Percentiles rank a stretch among this genome's conserved stretches.
These are phyloP conservation scores for Exserohilum turcica DNA, from an alignment of 2,329 filamentous ascomycete species.

Conservation along the genomic window DNA sequence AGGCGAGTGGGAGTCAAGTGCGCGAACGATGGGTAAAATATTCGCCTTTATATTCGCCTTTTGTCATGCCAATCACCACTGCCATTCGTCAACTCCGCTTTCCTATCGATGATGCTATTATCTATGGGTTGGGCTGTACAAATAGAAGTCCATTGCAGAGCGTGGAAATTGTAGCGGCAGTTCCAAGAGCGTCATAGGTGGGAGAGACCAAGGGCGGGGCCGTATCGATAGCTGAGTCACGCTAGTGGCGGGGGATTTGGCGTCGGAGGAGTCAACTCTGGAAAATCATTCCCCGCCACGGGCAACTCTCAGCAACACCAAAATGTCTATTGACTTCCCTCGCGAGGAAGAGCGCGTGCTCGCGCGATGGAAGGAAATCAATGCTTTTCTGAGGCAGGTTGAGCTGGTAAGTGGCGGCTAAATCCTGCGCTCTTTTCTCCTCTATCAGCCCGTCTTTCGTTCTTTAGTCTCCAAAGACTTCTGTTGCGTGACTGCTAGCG, in stretches of 20 bases:
- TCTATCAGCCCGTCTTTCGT: background rate
- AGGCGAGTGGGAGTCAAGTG: no score
- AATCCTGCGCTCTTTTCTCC: background rate
- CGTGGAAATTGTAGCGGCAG: background rate
- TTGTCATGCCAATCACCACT: background rate
- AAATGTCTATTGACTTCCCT: constrained; percentile 89
- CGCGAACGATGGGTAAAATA: background rate
- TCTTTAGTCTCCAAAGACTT: background rate
- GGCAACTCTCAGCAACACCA: constrained; percentile 23
- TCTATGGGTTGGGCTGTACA: background rate
- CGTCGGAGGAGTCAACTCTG: constrained; percentile 28
- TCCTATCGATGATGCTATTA: no score
- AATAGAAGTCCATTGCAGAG: background rate
- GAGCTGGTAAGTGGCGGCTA: constrained; percentile 61
- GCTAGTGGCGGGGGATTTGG: constrained; percentile 19
- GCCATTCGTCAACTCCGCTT: background rate
- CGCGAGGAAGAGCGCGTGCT: constrained; percentile 87
- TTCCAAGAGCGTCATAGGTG: background rate
- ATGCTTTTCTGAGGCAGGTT: constrained; percentile 86
- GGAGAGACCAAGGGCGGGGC: background rate
- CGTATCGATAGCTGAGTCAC: constrained; percentile 35
- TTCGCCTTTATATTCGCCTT: no score
- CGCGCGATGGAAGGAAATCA: constrained; percentile 85
- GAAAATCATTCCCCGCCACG: constrained; percentile 40
- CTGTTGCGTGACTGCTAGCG: background rate